Evolutionary conservation across 257 asterid genomes (phyloP), one percentile per base, ranked within the genome.

Genomic region (Solanum okadae): DNA sequence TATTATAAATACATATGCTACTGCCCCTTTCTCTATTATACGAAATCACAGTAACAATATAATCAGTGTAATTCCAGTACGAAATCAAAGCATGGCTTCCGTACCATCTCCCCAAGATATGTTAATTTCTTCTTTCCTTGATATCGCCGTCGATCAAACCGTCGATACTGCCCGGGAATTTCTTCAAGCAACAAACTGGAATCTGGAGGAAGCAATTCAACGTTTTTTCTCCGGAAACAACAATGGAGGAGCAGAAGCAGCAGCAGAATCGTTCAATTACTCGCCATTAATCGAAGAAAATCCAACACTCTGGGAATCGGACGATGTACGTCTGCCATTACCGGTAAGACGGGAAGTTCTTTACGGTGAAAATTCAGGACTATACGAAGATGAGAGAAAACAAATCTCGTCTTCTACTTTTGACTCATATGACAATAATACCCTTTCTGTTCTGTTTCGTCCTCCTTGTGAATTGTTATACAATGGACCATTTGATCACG

Each of bases 121-220:
- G 27, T 29, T 81, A 81, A n/a, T 81, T 81, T 81, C 85, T 81
- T 81, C 85, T 15, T 85, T 85, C 42, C 87, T 85, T 85, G 87
- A 85, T 1, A n/a, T 85, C 12, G 87, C 65, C 65, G 4, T 65
- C 15, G 81, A 13, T 23, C 15, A 63, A 40, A 34, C 87, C 3
- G 31, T 76, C 29, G 40, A 10, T 10, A 85, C 87, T 27, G 87
- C 65, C 5, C 56, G 6, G 5, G 65, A 25, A 34, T 85, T 85
- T 9, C 79, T 38, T 37, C 27, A 25, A 5, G 38, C 38, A 40
- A 15, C 79, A 25, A 70, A 12, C 0, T 61, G 87, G 81, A 85
- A 34, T n/a, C 65, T 85, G 4, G 61, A 14, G 11, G 79, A 65
- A 65, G 87, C 81, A 37, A 61, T 85, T 67, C 61, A 40, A 67